Conservation (phyloP, 139 green algal genomes). For the Desmodesmus armatus region DNA sequence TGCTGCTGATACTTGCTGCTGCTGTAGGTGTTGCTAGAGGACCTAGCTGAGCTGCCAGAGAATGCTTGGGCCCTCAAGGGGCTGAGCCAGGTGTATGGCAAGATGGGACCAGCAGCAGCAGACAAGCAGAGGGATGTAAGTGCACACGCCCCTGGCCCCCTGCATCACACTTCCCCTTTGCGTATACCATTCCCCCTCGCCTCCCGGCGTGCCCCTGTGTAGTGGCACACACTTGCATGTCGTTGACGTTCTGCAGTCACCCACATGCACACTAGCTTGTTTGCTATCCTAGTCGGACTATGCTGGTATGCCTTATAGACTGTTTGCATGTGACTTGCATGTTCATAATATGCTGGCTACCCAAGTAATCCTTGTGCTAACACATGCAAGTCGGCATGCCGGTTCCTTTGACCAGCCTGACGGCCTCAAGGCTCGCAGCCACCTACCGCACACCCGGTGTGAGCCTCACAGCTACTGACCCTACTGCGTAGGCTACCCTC, state of each 20-base stretch:
- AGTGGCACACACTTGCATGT: no score
- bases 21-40: conserved; percentile 5
- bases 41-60: background rate
- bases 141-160: background rate
- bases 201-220: background rate
- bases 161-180: background rate
- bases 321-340: no score
- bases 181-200: background rate
- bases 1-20: background rate
- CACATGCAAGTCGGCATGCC: no score
- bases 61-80: conserved; percentile 33
- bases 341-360: no score
- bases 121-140: background rate
- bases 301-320: background rate
- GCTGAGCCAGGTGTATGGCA: conserved; percentile 29
- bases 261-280: background rate
- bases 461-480: no score
- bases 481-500: no score
- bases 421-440: no score
- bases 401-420: no score
- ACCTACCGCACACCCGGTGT: no score
- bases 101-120: background rate
- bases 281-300: background rate
- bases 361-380: no score
- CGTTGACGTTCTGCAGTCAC: background rate